A percentile compares a stretch with the other conserved stretches of the same genome.
Conservation (phyloP, 768 basidiomycete genomes). For the Agrocybe pediades region DNA sequence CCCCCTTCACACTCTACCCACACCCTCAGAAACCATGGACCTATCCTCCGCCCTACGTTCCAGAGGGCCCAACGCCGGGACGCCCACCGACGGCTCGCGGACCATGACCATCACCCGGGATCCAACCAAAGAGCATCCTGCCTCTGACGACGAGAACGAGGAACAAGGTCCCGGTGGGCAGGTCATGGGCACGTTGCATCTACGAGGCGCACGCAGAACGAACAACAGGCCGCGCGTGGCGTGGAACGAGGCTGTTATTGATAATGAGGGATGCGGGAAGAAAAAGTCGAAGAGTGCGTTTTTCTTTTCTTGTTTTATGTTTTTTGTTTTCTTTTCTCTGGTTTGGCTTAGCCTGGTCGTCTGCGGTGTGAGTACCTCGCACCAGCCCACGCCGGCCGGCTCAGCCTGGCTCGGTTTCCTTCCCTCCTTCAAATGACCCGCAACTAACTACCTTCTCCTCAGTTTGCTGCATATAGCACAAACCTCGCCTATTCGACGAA, state of each 20-base stretch:
- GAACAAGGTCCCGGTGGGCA: slow-evolving; percentile 13
- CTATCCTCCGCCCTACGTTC: too few species aligned
- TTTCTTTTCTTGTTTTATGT: not conserved
- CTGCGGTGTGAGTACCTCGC: not conserved
- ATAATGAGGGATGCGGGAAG: slow-evolving; percentile 87
- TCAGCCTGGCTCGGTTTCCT: too few species aligned
- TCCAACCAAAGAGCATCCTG: slow-evolving; percentile 30
- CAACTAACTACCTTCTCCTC: not conserved
- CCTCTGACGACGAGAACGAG: slow-evolving; percentile 19
- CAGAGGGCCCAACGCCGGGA: too few species aligned
- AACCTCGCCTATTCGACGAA: slow-evolving; percentile 77
- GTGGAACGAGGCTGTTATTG: slow-evolving; percentile 85
- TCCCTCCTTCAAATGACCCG: too few species aligned
- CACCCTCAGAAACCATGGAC: too few species aligned
- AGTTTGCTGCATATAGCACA: slow-evolving; percentile 98
- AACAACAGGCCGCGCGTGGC: slow-evolving; percentile 60
- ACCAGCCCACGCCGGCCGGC: too few species aligned
- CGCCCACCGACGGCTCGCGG: slow-evolving; percentile 58
- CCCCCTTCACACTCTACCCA: too few species aligned
- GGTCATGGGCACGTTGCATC: slow-evolving; percentile 53
- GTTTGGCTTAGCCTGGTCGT: not conserved
- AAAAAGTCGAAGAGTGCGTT: slow-evolving; percentile 92
- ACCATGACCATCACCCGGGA: slow-evolving; percentile 50
- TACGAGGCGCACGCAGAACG: slow-evolving; percentile 51
- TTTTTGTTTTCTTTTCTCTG: not conserved